Evolutionary conservation across 805 yeast species (phyloP).

Genomic region (Pichia thaimueangensis): DNA sequence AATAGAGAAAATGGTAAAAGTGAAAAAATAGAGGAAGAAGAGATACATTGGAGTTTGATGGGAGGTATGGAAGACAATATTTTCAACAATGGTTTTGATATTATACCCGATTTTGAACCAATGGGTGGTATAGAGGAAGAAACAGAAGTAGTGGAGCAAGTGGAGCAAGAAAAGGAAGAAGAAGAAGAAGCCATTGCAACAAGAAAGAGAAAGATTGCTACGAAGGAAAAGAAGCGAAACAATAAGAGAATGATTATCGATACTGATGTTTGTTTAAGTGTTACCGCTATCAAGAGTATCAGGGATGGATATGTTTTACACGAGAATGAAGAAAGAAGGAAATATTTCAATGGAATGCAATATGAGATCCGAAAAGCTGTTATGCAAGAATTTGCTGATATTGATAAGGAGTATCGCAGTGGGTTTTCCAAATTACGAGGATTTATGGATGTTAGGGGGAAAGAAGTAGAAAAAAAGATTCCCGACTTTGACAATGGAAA

Average conservation of each 20-base stretch:
- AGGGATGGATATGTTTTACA: constrained; percentile 4
- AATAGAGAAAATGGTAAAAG: not conserved
- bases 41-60: not conserved
- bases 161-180: not conserved
- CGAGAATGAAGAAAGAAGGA: not conserved
- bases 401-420: not conserved
- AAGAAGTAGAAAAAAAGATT: not conserved
- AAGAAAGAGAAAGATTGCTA: not conserved
- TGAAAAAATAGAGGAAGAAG: constrained; percentile 3
- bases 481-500: not conserved
- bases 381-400: not conserved
- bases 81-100: not conserved
- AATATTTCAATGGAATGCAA: not conserved
- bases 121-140: not conserved
- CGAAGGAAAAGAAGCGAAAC: not conserved
- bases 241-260: not conserved
- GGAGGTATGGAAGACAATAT: not conserved
- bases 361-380: not conserved
- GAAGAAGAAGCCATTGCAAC: not conserved
- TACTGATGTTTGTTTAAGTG: not conserved
- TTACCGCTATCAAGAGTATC: not conserved
- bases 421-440: not conserved
- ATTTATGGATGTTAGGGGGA: not conserved
- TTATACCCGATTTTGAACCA: not conserved
- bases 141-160: not conserved